A percentile compares a stretch with the other conserved stretches of the same genome.
Conservation (phyloP, 2,329 filamentous ascomycete species). For the Ophiognomonia clavigignenti-juglandacearum region DNA sequence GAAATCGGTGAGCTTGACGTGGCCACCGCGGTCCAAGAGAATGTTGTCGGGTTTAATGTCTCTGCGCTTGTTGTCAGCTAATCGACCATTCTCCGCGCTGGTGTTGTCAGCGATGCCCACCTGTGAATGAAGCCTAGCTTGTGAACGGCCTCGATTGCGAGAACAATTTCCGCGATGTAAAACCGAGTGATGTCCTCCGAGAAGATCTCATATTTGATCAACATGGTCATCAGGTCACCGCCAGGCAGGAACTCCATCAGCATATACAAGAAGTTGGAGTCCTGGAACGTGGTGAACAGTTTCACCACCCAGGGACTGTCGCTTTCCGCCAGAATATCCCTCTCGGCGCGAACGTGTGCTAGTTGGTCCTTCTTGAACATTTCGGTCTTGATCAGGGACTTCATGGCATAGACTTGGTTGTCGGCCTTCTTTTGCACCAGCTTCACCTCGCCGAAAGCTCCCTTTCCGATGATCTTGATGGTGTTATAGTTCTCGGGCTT, state of each 20-base stretch:
- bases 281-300: slow-evolving; percentile 75
- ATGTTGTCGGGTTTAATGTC: slow-evolving; percentile 84
- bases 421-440: slow-evolving; percentile 71
- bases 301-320: slow-evolving; percentile 80
- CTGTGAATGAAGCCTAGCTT: slow-evolving; percentile 76
- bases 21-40: slow-evolving; percentile 68
- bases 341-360: slow-evolving; percentile 72
- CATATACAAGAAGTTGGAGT: slow-evolving; percentile 71
- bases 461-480: slow-evolving; percentile 75
- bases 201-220: slow-evolving; percentile 82
- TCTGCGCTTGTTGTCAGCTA: slow-evolving; percentile 26
- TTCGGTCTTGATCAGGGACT: slow-evolving; percentile 72
- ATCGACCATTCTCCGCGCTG: background rate
- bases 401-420: slow-evolving; percentile 73
- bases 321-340: slow-evolving; percentile 74
- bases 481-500: slow-evolving; percentile 68
- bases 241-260: slow-evolving; percentile 79
- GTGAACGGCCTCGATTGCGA: slow-evolving; percentile 78
- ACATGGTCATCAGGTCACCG: slow-evolving; percentile 78
- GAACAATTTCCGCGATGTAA: slow-evolving; percentile 75
- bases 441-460: slow-evolving; percentile 75
- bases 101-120: too few species aligned
- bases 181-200: slow-evolving; percentile 79
- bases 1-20: slow-evolving; percentile 79
- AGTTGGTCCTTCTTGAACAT: slow-evolving; percentile 82